These are phyloP conservation scores for Melaleuca quinquenervia DNA, from an alignment of 345 rosid genomes.

Conservation along the genomic window DNA sequence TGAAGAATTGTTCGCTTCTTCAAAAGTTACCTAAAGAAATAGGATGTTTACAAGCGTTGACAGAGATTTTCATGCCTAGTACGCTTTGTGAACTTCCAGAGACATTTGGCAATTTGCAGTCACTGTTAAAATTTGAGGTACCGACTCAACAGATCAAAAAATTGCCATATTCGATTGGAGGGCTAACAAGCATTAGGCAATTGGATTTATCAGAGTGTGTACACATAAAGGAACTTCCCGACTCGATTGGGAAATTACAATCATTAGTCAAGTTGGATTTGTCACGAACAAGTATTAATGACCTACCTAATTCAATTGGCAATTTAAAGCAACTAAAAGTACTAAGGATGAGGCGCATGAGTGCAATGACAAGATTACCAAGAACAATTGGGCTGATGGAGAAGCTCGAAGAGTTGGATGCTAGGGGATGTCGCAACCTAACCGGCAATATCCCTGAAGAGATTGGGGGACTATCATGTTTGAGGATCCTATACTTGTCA, in stretches of 20 bases:
- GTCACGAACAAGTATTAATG: neutral
- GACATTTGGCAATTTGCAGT: neutral
- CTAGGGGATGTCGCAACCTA: fast-evolving
- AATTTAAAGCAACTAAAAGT: neutral
- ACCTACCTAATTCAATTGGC: neutral
- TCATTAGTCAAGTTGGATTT: neutral
- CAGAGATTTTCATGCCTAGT: neutral
- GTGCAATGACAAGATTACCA: neutral
- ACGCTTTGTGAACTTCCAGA: neutral
- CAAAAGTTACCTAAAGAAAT: neutral
- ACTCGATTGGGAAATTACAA: neutral
- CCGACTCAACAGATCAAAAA: neutral
- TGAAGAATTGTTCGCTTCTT: neutral
- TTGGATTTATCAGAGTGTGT: neutral
- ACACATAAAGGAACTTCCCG: neutral
- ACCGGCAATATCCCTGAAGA: neutral
- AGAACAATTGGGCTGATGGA: neutral
- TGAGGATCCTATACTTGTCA: neutral
- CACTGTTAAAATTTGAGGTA: neutral
- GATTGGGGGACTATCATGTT: neutral
- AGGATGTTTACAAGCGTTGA: neutral
- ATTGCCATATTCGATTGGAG: neutral
- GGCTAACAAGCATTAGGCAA: neutral
- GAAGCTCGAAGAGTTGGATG: neutral
- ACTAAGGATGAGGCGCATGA: neutral